These are phyloP conservation scores for Coniochaeta sp. DNA, from an alignment of 2,329 filamentous ascomycete species.

Conservation along the genomic window DNA sequence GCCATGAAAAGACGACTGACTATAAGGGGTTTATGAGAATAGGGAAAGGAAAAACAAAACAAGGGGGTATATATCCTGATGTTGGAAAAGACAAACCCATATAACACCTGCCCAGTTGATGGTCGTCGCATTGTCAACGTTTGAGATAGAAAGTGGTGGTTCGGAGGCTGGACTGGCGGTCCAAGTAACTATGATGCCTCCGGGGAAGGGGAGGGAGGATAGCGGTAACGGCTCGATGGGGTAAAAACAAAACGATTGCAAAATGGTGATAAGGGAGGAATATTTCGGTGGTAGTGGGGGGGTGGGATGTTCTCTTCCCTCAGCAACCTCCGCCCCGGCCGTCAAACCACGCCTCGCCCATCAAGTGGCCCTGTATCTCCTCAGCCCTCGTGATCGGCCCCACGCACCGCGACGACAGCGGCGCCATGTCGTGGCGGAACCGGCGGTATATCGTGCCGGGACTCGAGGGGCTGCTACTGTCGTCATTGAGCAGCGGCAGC, in stretches of 20 bases:
- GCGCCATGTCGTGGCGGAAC: neutral
- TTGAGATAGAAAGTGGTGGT: neutral
- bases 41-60: neutral
- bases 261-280: too few species aligned
- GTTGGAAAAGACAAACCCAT: neutral
- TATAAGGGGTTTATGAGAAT: neutral
- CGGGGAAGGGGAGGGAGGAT: too few species aligned
- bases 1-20: neutral
- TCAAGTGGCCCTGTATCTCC: neutral
- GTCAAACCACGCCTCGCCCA: neutral
- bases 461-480: neutral
- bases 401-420: neutral
- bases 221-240: too few species aligned
- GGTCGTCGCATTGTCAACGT: neutral
- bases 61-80: neutral
- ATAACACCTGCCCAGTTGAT: neutral
- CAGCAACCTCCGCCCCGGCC: neutral
- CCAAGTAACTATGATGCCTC: too few species aligned
- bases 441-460: neutral
- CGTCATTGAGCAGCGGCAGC: neutral
- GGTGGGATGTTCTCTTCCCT: neutral
- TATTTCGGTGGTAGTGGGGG: too few species aligned
- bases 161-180: too few species aligned
- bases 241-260: too few species aligned
- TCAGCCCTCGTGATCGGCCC: neutral